Evolutionary conservation across 129 eudicot species (phyloP).

Genomic region (Lactuca sativa): DNA sequence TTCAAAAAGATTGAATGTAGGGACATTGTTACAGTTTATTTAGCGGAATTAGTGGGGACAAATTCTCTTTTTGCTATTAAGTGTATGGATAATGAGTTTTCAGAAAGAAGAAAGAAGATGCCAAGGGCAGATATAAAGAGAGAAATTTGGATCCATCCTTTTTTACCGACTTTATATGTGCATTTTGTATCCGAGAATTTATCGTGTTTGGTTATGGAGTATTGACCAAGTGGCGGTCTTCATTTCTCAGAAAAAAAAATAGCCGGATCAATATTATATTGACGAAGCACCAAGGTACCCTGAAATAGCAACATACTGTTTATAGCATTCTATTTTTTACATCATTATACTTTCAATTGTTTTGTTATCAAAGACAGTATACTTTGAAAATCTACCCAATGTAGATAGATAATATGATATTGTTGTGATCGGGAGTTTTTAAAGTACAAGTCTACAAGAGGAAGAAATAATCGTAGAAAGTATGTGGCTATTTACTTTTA

Average conservation of each 20-base stretch:
- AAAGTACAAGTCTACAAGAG: no score
- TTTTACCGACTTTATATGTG: conserved; percentile 82
- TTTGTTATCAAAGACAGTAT: no score
- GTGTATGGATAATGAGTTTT: conserved; percentile 86
- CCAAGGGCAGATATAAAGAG: conserved; percentile 81
- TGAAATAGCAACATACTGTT: no score
- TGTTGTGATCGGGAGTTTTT: no score
- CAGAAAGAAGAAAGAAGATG: conserved; percentile 78
- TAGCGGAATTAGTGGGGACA: conserved; percentile 52
- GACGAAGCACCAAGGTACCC: conserved; percentile 85
- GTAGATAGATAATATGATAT: no score
- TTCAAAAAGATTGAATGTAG: conserved; percentile 31
- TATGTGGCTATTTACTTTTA: no score
- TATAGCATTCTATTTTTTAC: background rate
- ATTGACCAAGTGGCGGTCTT: conserved; percentile 92
- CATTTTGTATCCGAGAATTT: conserved; percentile 80
- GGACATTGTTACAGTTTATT: conserved; percentile 31
- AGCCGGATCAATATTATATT: conserved; percentile 69
- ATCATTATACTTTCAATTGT: no score
- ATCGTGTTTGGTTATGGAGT: conserved; percentile 91
- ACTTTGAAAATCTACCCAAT: no score
- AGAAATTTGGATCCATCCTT: conserved; percentile 92
- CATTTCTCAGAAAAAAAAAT: conserved; percentile 86
- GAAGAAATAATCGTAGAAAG: no score
- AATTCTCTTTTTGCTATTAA: conserved; percentile 72